A percentile compares a stretch with the other conserved stretches of the same genome.
phyloP scores from a whole-genome alignment of 805 yeast genomes.

The Clavispora santaluciae region DNA sequence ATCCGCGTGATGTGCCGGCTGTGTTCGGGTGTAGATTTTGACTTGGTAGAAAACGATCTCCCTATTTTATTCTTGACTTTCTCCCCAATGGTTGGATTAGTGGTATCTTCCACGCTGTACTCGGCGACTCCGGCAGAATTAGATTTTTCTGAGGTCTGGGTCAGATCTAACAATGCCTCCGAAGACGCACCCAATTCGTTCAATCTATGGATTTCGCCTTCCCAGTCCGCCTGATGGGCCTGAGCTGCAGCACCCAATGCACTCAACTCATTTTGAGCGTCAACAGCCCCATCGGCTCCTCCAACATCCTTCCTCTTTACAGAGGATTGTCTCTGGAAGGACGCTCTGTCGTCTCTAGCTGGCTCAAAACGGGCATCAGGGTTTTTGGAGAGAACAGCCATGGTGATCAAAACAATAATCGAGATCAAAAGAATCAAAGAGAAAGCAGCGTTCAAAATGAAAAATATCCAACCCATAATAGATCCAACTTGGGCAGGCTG shows the following conservation, averaged over 20 bases:
- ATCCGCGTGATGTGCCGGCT: constrained; percentile 9
- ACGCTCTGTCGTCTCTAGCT: constrained; percentile 86
- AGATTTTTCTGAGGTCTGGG: constrained; percentile 1
- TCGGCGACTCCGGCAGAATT: constrained; percentile 1
- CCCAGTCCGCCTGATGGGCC: constrained; percentile 72
- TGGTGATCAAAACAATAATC: constrained; percentile 61
- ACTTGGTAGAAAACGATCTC: constrained; percentile 5
- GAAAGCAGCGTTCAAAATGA: constrained; percentile 84
- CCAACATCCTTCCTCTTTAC: constrained; percentile 31
- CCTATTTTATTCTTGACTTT: constrained; percentile 10
- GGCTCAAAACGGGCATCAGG: constrained; percentile 88
- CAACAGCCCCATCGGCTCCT: constrained; percentile 7
- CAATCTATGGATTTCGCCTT: constrained; percentile 53
- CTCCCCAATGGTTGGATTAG: constrained; percentile 7
- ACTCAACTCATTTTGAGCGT: constrained; percentile 13
- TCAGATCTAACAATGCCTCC: not conserved
- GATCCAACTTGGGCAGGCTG: constrained; percentile 77
- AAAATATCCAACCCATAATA: constrained; percentile 89
- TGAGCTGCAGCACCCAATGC: constrained; percentile 20
- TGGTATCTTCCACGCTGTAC: not conserved
- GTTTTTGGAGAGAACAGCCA: constrained; percentile 68
- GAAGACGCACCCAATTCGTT: constrained; percentile 22
- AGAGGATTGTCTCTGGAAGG: constrained; percentile 59
- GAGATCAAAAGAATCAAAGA: constrained; percentile 67
- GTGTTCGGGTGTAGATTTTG: not conserved